Evolutionary conservation across 192 early-diverging fungal genomes (phyloP).

Genomic region (Pilaira anomala): DNA sequence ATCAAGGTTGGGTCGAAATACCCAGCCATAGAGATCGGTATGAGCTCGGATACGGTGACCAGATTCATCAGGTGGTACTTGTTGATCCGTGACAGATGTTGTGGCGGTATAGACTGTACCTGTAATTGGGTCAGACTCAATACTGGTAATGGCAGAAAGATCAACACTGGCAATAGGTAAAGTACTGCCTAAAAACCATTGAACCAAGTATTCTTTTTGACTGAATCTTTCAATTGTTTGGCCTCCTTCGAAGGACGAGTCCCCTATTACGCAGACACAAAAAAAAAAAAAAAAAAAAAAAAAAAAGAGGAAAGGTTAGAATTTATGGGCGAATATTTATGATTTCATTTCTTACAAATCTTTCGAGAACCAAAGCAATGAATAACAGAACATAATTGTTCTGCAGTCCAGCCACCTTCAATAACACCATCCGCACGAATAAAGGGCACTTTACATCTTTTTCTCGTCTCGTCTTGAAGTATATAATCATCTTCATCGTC

Average conservation of each 20-base stretch:
- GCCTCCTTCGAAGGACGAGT: constrained; percentile 47
- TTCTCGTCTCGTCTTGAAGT: not conserved
- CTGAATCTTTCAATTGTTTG: constrained; percentile 46
- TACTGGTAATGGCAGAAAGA: constrained; percentile 43
- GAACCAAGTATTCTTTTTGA: constrained; percentile 46
- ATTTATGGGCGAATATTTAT: too few relatives aligned
- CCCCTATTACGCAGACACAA: constrained; percentile 30
- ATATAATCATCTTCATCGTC: constrained; percentile 24
- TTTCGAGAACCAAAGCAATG: constrained; percentile 45
- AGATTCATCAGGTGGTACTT: constrained; percentile 42
- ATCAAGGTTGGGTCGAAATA: constrained; percentile 45
- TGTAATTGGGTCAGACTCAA: constrained; percentile 48
- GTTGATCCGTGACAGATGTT: constrained; percentile 45
- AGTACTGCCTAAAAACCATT: constrained; percentile 10
- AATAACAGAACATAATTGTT: constrained; percentile 50
- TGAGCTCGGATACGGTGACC: constrained; percentile 41
- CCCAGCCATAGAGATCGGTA: constrained; percentile 47
- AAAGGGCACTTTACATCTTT: constrained; percentile 21
- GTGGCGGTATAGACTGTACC: constrained; percentile 43
- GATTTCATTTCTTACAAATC: constrained; percentile 40
- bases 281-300: constrained; percentile 2
- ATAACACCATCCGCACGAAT: constrained; percentile 49
- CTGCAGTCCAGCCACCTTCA: constrained; percentile 46
- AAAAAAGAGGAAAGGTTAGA: too few relatives aligned
- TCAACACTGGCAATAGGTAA: constrained; percentile 33